Conservation (phyloP, 768 basidiomycete genomes). For the Stropharia rugosoannulata region DNA sequence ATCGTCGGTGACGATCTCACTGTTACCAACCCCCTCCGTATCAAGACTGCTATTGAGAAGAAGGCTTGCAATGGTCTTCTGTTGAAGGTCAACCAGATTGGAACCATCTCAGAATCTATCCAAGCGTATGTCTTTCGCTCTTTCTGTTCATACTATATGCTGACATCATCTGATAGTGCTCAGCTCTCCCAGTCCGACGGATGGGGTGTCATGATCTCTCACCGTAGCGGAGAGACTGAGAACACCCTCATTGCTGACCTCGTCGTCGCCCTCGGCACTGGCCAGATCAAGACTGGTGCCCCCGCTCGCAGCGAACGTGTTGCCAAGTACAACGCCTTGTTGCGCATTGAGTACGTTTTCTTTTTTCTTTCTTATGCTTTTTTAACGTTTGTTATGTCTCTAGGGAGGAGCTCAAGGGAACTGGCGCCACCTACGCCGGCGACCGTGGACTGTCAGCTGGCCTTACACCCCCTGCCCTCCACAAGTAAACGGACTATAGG, state of each 20-base stretch:
- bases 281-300: constrained; percentile 99
- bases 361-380: background rate
- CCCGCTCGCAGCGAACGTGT: constrained; percentile 96
- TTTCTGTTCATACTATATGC: background rate
- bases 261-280: constrained; percentile 86
- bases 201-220: constrained; percentile 99
- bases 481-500: constrained; percentile 39
- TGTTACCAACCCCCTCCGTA: constrained; percentile 95
- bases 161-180: constrained; percentile 50
- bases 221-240: constrained; percentile 98
- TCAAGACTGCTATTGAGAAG: constrained; percentile 99
- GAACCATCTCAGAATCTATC: constrained; percentile 98
- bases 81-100: constrained; percentile 99
- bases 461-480: constrained; percentile 60
- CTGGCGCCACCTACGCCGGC: constrained; percentile 68
- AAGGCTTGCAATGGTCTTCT: constrained; percentile 99
- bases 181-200: constrained; percentile 94
- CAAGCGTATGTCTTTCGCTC: constrained; percentile 72
- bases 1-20: constrained; percentile 97
- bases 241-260: constrained; percentile 97
- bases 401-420: constrained; percentile 55
- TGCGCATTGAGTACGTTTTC: constrained; percentile 81
- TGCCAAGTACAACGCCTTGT: constrained; percentile 87
- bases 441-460: constrained; percentile 77
- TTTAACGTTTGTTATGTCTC: constrained; percentile 6